Evolutionary conservation across 148 eudicot genomes (phyloP).

Genomic region (Camellia granthamiana): DNA sequence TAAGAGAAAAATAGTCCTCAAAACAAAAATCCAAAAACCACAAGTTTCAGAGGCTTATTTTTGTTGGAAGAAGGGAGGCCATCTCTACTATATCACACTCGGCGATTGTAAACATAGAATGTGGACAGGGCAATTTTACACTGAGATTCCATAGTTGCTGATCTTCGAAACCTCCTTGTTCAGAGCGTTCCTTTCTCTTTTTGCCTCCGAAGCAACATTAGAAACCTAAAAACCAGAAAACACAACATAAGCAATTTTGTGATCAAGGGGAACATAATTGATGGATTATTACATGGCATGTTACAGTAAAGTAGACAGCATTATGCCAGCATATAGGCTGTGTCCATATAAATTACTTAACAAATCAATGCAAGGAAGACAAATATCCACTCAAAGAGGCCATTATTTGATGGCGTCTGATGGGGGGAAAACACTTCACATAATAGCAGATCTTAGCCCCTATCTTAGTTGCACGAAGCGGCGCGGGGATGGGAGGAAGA

Average conservation of each 20-base stretch:
- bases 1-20: background rate
- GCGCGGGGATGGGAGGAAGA: too few species aligned
- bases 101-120: background rate
- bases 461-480: too few species aligned
- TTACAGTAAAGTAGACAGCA: background rate
- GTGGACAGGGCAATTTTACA: slow-evolving; percentile 36
- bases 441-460: too few species aligned
- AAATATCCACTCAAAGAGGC: background rate
- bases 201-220: slow-evolving; percentile 60
- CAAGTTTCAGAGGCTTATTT: background rate
- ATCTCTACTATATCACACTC: slow-evolving; percentile 9
- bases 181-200: slow-evolving; percentile 56
- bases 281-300: background rate
- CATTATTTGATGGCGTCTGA: background rate
- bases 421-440: too few species aligned
- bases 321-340: background rate
- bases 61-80: background rate
- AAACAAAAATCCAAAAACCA: too few species aligned
- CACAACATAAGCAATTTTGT: slow-evolving; percentile 9
- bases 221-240: slow-evolving; percentile 42
- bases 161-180: slow-evolving; percentile 80
- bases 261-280: background rate
- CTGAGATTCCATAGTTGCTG: slow-evolving; percentile 78
- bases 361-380: background rate
- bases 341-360: background rate